phyloP scores from a whole-genome alignment of 257 asterid genomes.

The Orobanche coerulescens region DNA sequence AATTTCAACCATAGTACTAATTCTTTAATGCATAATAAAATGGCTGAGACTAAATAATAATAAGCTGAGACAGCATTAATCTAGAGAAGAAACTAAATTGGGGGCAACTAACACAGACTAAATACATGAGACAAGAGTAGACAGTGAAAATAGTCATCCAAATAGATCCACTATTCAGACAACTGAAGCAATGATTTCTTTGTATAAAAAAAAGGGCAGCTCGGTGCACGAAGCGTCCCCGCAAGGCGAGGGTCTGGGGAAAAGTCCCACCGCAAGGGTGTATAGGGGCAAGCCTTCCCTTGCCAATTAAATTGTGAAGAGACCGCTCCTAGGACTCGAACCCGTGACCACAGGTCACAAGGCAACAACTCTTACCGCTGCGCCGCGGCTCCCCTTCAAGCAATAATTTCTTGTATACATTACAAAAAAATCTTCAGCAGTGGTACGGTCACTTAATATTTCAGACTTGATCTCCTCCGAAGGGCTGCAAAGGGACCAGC shows the following conservation, averaged over 20 bases:
- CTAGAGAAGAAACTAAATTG: neutral
- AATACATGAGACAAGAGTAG: slow-evolving; percentile 2
- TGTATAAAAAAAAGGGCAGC: too few species aligned
- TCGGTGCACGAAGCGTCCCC: too few species aligned
- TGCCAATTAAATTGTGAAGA: too few species aligned
- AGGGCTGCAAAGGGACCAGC: slow-evolving; percentile 88
- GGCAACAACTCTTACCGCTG: too few species aligned
- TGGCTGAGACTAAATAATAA: neutral
- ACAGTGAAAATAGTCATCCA: neutral
- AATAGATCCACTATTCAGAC: neutral
- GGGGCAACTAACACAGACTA: neutral
- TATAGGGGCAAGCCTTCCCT: too few species aligned
- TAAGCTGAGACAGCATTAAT: neutral
- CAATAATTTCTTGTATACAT: slow-evolving; percentile 22
- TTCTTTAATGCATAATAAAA: neutral
- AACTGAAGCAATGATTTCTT: neutral
- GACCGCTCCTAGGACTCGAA: too few species aligned
- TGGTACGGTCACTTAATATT: slow-evolving; percentile 42
- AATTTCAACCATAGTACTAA: too few species aligned
- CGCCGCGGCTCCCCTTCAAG: too few species aligned
- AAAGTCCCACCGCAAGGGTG: too few species aligned
- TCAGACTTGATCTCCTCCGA: slow-evolving; percentile 55
- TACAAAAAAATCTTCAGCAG: slow-evolving; percentile 58
- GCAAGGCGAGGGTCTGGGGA: too few species aligned
- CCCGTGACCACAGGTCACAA: too few species aligned